These are phyloP conservation scores for Eleusine coracana DNA, from an alignment of 176 grass and related monocot genomes.

Conservation along the genomic window DNA sequence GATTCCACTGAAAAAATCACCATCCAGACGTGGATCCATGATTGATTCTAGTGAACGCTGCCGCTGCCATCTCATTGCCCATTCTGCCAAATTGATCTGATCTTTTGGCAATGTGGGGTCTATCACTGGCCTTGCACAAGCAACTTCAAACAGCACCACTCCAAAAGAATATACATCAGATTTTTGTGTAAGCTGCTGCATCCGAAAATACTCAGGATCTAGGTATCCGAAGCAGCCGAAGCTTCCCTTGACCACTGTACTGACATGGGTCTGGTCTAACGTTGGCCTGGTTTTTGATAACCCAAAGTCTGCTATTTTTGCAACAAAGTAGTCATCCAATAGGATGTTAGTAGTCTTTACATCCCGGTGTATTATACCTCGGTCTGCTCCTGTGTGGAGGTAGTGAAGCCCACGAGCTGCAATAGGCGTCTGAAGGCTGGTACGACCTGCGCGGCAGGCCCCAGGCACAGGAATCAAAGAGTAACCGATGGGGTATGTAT, in stretches of 20 bases:
- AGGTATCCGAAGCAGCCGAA: conserved; percentile 98
- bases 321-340: conserved; percentile 82
- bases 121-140: conserved; percentile 88
- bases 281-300: conserved; percentile 82
- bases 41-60: conserved; percentile 79
- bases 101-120: conserved; percentile 84
- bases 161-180: conserved; percentile 98
- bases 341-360: conserved; percentile 97
- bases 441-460: too few relatives aligned
- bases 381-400: conserved; percentile 93
- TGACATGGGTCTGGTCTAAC: conserved; percentile 96
- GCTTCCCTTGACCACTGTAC: conserved; percentile 91
- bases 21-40: conserved; percentile 63
- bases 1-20: conserved; percentile 86
- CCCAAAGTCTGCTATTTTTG: conserved; percentile 97
- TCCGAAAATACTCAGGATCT: conserved; percentile 88
- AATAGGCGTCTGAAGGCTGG: too few relatives aligned
- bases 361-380: conserved; percentile 92
- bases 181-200: conserved; percentile 92
- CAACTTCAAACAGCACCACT: conserved; percentile 90
- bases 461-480: too few relatives aligned
- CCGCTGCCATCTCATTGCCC: conserved; percentile 93
- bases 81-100: conserved; percentile 95
- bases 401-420: conserved; percentile 89
- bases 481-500: too few relatives aligned